Evolutionary conservation across 345 rosid species (phyloP).

Genomic region (Diplotaxis tenuifolia): DNA sequence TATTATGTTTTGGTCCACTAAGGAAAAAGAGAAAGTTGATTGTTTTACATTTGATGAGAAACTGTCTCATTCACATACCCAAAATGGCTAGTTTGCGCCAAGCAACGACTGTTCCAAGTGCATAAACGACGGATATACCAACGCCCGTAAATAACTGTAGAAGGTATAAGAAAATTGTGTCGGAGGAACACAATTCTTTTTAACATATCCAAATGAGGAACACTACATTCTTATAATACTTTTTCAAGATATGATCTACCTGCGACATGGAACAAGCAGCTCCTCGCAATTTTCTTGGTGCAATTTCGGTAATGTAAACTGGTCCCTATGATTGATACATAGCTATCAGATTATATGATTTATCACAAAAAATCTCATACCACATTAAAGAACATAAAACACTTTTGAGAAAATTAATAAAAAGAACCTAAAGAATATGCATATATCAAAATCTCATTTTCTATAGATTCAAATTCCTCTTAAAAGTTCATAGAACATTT

Average conservation of each 20-base stretch:
- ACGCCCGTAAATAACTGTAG: conserved; percentile 24
- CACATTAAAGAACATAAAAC: background rate
- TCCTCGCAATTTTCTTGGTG: conserved; percentile 36
- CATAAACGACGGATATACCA: conserved; percentile 31
- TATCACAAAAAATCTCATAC: background rate
- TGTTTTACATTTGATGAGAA: background rate
- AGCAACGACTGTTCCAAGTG: conserved; percentile 23
- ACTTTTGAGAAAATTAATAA: background rate
- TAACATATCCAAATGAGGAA: background rate
- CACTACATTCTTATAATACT: background rate
- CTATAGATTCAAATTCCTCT: background rate
- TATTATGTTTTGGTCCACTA: background rate
- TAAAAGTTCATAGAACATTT: background rate
- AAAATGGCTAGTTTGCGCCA: conserved; percentile 40
- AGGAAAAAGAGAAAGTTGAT: background rate
- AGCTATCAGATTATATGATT: background rate
- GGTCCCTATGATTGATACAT: conserved; percentile 26
- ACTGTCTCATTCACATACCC: background rate
- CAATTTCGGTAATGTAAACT: conserved; percentile 32
- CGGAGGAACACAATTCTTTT: background rate
- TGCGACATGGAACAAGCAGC: conserved; percentile 26
- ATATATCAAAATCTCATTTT: background rate
- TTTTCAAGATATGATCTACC: conserved; percentile 15
- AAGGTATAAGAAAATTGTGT: background rate
- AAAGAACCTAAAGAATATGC: background rate